phyloP scores from a whole-genome alignment of 768 basidiomycete species.

The Xerocomellus dryophilus region DNA sequence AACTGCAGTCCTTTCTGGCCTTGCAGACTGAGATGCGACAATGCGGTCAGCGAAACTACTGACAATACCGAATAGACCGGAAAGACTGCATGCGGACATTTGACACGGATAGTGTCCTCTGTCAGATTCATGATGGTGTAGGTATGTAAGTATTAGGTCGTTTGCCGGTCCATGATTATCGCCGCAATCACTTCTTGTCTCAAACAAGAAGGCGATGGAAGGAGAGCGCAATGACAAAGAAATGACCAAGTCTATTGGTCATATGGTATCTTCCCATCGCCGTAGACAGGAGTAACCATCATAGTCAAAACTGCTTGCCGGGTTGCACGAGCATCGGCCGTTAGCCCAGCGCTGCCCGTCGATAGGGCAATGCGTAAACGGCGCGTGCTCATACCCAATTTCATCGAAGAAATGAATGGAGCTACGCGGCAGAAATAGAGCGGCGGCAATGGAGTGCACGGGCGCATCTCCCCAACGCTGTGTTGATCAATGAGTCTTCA shows the following conservation, averaged over 20 bases:
- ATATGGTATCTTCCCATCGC: constrained; percentile 18
- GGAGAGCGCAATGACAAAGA: not conserved
- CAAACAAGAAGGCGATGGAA: not conserved
- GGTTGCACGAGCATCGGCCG: constrained; percentile 28
- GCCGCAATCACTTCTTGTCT: not conserved
- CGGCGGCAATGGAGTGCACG: constrained; percentile 88
- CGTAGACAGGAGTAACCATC: constrained; percentile 28
- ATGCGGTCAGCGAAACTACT: too few relatives aligned
- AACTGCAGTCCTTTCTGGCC: too few relatives aligned
- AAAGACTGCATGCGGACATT: not conserved
- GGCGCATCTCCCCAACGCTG: constrained; percentile 94
- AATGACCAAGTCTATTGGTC: not conserved
- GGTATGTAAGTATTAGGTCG: not conserved
- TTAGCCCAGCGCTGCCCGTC: constrained; percentile 18
- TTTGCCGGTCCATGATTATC: not conserved
- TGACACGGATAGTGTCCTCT: constrained; percentile 1
- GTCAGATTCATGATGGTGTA: not conserved
- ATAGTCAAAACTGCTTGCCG: constrained; percentile 24
- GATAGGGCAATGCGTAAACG: constrained; percentile 27
- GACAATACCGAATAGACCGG: not conserved
- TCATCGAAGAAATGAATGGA: constrained; percentile 95
- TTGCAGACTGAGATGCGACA: too few relatives aligned
- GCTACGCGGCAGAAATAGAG: constrained; percentile 82
- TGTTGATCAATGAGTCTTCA: not conserved
- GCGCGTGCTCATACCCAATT: constrained; percentile 51